Evolutionary conservation across 2,329 filamentous ascomycete genomes (phyloP).

Genomic region (Arachnomyces sp.): DNA sequence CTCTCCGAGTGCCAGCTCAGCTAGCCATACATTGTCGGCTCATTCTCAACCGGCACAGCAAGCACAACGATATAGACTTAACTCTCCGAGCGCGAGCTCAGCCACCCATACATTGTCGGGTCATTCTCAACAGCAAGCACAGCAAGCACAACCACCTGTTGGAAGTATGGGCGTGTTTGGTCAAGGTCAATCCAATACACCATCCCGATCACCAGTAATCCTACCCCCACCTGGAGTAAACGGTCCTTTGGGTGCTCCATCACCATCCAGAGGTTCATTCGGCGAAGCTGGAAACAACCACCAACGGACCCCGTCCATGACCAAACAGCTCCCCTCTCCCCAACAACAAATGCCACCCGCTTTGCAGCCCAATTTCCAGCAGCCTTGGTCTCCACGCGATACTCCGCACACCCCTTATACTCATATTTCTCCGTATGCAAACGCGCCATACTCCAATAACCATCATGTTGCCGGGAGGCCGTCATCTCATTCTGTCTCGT

Average conservation of each 20-base stretch:
- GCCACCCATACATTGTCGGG: slow-evolving; percentile 1
- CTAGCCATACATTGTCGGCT: slow-evolving; percentile 1
- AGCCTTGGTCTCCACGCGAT: slow-evolving; percentile 27
- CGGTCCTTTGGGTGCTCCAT: neutral
- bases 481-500: slow-evolving; percentile 8
- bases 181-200: too few species aligned
- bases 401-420: slow-evolving; percentile 25
- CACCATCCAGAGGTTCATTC: too few species aligned
- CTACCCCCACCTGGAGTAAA: neutral
- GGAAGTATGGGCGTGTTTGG: too few species aligned
- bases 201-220: too few species aligned
- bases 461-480: slow-evolving; percentile 5
- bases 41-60: slow-evolving; percentile 9
- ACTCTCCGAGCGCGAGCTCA: slow-evolving; percentile 6
- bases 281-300: too few species aligned
- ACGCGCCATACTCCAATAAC: slow-evolving; percentile 7
- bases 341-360: too few species aligned
- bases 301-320: too few species aligned
- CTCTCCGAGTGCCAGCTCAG: slow-evolving; percentile 5
- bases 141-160: slow-evolving; percentile 6
- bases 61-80: slow-evolving; percentile 11
- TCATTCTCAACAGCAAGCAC: slow-evolving; percentile 6
- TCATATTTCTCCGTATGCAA: slow-evolving; percentile 16
- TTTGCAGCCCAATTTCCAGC: slow-evolving; percentile 23
- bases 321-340: too few species aligned